Evolutionary conservation across 2,329 filamentous ascomycete species (phyloP).

Genomic region (Periconia digitata): DNA sequence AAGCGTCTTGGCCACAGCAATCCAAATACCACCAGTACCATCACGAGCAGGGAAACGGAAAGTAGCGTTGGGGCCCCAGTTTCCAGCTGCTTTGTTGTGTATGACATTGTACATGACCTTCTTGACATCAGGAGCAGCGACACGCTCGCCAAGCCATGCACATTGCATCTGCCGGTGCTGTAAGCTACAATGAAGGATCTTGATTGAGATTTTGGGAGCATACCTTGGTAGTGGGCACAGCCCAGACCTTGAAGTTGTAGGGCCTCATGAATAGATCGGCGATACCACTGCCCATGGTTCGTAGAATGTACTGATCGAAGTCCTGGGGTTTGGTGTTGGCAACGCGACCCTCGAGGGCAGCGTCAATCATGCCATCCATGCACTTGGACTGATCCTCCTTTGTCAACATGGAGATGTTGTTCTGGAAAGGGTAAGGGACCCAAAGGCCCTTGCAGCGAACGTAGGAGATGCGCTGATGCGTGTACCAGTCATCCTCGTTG

Average conservation of each 20-base stretch:
- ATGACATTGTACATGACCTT: slow-evolving; percentile 90
- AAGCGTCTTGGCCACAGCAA: slow-evolving; percentile 88
- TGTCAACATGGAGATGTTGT: slow-evolving; percentile 98
- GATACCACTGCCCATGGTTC: slow-evolving; percentile 85
- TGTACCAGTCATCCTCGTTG: slow-evolving; percentile 93
- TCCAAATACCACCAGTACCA: slow-evolving; percentile 98
- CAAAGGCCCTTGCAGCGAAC: slow-evolving; percentile 94
- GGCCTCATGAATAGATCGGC: slow-evolving; percentile 98
- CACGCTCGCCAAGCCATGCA: slow-evolving; percentile 96
- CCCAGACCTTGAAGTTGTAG: slow-evolving; percentile 99
- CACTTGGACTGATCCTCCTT: slow-evolving; percentile 96
- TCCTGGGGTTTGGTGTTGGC: slow-evolving; percentile 89
- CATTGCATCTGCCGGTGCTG: slow-evolving; percentile 84
- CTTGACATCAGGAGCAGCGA: slow-evolving; percentile 95
- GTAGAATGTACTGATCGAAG: slow-evolving; percentile 98
- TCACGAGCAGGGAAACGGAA: slow-evolving; percentile 97
- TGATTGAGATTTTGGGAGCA: slow-evolving; percentile 22
- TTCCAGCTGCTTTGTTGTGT: slow-evolving; percentile 90
- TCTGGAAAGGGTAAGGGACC: slow-evolving; percentile 99
- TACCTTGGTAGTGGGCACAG: slow-evolving; percentile 95
- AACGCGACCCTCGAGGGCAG: slow-evolving; percentile 82
- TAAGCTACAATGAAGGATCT: slow-evolving; percentile 3
- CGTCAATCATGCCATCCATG: slow-evolving; percentile 94
- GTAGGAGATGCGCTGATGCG: slow-evolving; percentile 97
- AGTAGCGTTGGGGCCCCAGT: slow-evolving; percentile 97